Conservation (phyloP, 768 basidiomycete species). For the Xerocomus brunneocitrinus region DNA sequence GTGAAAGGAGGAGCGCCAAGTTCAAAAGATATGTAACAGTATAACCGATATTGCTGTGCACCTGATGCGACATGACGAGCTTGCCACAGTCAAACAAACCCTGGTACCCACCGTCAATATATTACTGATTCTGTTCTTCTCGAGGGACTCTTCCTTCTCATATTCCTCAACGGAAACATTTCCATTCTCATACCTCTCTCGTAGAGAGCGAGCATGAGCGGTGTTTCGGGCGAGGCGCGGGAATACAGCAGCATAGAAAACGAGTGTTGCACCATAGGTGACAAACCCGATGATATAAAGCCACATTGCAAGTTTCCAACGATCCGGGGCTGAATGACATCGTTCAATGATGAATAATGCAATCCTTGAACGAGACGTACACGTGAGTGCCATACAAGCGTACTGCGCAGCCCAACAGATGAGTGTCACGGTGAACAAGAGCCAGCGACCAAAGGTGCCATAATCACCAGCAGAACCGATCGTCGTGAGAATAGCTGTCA, state of each 20-base stretch:
- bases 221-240: constrained; percentile 82
- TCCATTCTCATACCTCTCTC: constrained; percentile 53
- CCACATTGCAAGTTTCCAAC: constrained; percentile 73
- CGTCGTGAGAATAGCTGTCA: constrained; percentile 80
- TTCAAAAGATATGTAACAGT: constrained; percentile 62
- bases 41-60: constrained; percentile 75
- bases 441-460: constrained; percentile 64
- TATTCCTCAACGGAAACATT: constrained; percentile 59
- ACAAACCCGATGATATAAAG: constrained; percentile 79
- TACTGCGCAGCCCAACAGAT: constrained; percentile 82
- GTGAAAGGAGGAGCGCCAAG: constrained; percentile 63
- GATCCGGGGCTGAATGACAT: constrained; percentile 47
- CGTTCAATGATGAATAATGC: background rate
- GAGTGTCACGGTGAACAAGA: constrained; percentile 61
- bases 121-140: constrained; percentile 83
- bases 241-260: constrained; percentile 76
- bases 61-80: constrained; percentile 34
- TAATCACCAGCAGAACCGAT: constrained; percentile 46
- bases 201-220: constrained; percentile 50
- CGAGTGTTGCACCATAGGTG: constrained; percentile 73
- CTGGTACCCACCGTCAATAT: constrained; percentile 60
- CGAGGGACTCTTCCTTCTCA: constrained; percentile 70
- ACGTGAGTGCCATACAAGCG: constrained; percentile 67
- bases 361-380: constrained; percentile 34
- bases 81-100: background rate